Percentiles rank a stretch among this genome's conserved stretches.
Evolutionary conservation across 805 yeast species (phyloP).

Genomic region (Candida incommunis): DNA sequence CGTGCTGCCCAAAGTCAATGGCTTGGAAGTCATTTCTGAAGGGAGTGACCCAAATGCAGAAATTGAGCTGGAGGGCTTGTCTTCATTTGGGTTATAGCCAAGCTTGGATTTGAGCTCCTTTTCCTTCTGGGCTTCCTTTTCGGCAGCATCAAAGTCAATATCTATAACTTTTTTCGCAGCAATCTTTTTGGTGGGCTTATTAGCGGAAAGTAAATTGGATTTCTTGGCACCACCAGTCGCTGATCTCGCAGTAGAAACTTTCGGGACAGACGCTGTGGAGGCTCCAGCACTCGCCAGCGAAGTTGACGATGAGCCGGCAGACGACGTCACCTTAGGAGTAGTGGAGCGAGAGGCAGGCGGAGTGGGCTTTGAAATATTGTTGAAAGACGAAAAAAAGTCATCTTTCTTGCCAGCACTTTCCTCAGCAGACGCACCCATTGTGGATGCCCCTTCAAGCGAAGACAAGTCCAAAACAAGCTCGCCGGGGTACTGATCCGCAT

Average conservation of each 20-base stretch:
- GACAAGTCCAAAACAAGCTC: slow-evolving; percentile 47
- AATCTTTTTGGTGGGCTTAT: slow-evolving; percentile 8
- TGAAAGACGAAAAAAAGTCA: slow-evolving; percentile 88
- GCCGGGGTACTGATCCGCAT: slow-evolving; percentile 59
- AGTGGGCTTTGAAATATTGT: slow-evolving; percentile 41
- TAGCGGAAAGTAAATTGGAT: slow-evolving; percentile 17
- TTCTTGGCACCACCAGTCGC: slow-evolving; percentile 2
- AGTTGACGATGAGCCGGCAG: slow-evolving; percentile 5
- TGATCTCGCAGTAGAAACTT: slow-evolving; percentile 4
- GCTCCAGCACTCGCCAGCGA: slow-evolving; percentile 12
- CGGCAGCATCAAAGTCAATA: slow-evolving; percentile 50
- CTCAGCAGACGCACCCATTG: slow-evolving; percentile 4
- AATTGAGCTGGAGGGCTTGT: slow-evolving; percentile 4
- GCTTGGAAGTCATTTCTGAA: slow-evolving; percentile 10
- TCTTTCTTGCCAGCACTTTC: slow-evolving; percentile 30
- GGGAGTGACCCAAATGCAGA: slow-evolving; percentile 7
- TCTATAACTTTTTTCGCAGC: slow-evolving; percentile 25
- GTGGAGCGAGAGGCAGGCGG: slow-evolving; percentile 29
- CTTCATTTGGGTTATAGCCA: slow-evolving; percentile 29
- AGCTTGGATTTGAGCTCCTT: slow-evolving; percentile 43
- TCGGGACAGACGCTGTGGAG: slow-evolving; percentile 8
- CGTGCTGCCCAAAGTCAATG: slow-evolving; percentile 16
- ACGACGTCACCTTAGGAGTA: slow-evolving; percentile 19
- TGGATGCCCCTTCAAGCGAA: slow-evolving; percentile 15
- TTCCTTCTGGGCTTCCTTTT: slow-evolving; percentile 72